These are phyloP conservation scores for Penicillium verhagenii DNA, from an alignment of 495 filamentous ascomycete species.

Conservation along the genomic window DNA sequence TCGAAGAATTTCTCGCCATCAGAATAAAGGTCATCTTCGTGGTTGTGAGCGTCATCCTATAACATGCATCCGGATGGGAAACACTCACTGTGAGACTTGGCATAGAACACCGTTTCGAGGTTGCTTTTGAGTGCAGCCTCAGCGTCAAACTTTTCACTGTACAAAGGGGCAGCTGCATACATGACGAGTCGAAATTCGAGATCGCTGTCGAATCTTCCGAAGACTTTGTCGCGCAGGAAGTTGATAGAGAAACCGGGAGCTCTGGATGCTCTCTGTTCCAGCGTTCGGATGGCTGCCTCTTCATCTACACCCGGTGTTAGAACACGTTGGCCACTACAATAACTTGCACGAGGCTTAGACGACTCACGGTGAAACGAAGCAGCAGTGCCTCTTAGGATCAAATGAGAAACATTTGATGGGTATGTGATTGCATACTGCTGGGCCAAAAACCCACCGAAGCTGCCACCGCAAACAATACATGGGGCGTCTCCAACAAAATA, in stretches of 20 bases:
- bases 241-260: slow-evolving; percentile 5
- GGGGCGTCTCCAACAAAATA: background rate
- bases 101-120: background rate
- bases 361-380: slow-evolving; percentile 8
- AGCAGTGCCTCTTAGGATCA: slow-evolving; percentile 10
- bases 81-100: slow-evolving; percentile 2
- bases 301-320: background rate
- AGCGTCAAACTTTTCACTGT: background rate
- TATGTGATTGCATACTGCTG: slow-evolving; percentile 12
- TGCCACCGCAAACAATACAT: slow-evolving; percentile 6
- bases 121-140: background rate
- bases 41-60: background rate
- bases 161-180: slow-evolving; percentile 1
- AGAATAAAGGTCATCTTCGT: slow-evolving; percentile 7
- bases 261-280: slow-evolving; percentile 4
- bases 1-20: slow-evolving; percentile 12
- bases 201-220: slow-evolving; percentile 11
- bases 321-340: background rate
- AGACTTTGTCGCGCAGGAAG: slow-evolving; percentile 13
- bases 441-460: slow-evolving; percentile 6
- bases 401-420: slow-evolving; percentile 1
- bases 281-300: slow-evolving; percentile 1
- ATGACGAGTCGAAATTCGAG: slow-evolving; percentile 14
- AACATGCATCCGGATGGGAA: background rate
- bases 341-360: background rate